Evolutionary conservation across 176 grass and related monocot genomes (phyloP), one percentile per base, ranked within the genome.

Genomic region (Puccinellia tenuiflora): DNA sequence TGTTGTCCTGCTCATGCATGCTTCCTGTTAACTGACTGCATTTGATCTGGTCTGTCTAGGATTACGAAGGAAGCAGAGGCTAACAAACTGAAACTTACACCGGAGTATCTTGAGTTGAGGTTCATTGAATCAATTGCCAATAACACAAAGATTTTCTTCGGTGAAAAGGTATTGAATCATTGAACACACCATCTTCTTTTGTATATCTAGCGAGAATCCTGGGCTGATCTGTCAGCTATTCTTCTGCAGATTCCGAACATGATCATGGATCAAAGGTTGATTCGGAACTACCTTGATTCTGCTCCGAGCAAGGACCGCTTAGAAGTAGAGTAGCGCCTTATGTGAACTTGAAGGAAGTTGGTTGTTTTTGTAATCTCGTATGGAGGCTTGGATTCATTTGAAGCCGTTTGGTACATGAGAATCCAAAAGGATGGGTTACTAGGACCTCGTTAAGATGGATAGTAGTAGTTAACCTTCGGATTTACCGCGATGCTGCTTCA

Each of bases 71-170:
- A 99, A 92, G 93, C 97, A 79, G 91, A 99, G 79, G 97, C 93
- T 29, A 96, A 99, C 78, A 94, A 30, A 34, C 81, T 92, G n/a
- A 99, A 96, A 76, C 97, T 99, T 80, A 94, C 97, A 61, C 89
- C 97, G 6, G 83, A 96, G 79, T 99, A 76, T 87, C 93, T 96
- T 78, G 85, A 99, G 86, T 86, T 99, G 62, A 99, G 87, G 77
- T 99, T 96, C 68, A 99, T 99, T 20, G 93, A 99, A 88, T 87
- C 93, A 46, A 91, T 99, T 73, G 79, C 91, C 9, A 99, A 99
- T 60, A 99, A 99, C 82, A 94, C 93, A 21, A 99, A 96, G 86
- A 96, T 99, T 73, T 99, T 94, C 84, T 99, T 99, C 17, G 97
- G 97, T 79, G 91, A 99, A 35, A 96, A 99, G 90, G 97, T 99